phyloP scores from a whole-genome alignment of 306 rosid species.

The Pyrus communis region DNA sequence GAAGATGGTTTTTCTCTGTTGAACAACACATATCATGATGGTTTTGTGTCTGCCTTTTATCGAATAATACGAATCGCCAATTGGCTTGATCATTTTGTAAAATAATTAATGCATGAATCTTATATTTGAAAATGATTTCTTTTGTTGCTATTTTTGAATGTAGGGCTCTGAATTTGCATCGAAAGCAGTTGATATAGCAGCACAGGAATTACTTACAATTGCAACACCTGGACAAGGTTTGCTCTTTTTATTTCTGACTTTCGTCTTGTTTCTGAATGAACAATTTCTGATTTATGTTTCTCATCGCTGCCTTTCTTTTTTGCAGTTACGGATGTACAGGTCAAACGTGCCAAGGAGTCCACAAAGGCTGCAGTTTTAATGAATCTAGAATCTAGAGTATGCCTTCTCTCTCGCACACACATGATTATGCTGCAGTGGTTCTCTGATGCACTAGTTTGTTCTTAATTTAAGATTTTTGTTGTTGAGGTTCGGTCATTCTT shows the following conservation, averaged over 20 bases:
- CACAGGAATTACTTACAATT: constrained; percentile 58
- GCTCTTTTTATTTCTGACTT: neutral
- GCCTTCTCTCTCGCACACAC: neutral
- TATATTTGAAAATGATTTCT: neutral
- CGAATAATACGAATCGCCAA: neutral
- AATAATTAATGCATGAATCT: neutral
- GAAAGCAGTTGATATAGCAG: constrained; percentile 70
- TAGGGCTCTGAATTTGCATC: constrained; percentile 65
- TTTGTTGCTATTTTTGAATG: constrained; percentile 12
- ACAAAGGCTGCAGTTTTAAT: constrained; percentile 91
- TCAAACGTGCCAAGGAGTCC: constrained; percentile 78
- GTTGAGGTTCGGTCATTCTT: neutral
- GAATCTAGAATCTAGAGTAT: constrained; percentile 96
- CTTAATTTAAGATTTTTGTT: neutral
- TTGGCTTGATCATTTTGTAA: neutral
- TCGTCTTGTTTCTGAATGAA: neutral
- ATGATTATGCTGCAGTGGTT: neutral
- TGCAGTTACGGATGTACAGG: constrained; percentile 72
- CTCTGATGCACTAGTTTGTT: neutral
- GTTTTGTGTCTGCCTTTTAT: neutral
- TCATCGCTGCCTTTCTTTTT: constrained; percentile 4
- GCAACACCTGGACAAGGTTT: constrained; percentile 90
- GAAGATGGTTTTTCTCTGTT: neutral
- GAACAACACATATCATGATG: too few species aligned
- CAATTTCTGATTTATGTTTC: neutral